Evolutionary conservation across 176 grass and related monocot species (phyloP).

Genomic region (Olyra latifolia): DNA sequence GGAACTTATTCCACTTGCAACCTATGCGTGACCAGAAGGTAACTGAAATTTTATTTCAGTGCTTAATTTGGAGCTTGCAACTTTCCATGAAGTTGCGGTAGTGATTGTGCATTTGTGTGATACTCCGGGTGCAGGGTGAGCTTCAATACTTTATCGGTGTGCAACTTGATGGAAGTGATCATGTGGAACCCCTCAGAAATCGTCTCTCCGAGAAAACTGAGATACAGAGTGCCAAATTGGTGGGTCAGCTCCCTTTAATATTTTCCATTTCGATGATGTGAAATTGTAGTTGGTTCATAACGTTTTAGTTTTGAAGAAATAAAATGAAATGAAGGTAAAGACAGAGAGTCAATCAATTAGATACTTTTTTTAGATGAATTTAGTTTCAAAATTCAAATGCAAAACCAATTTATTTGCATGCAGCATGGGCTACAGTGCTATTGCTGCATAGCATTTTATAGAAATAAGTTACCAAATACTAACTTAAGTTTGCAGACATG

Average conservation of each 20-base stretch:
- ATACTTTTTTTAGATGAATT: not conserved
- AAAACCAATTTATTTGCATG: not conserved
- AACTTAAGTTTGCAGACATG: not conserved
- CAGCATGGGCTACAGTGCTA: not conserved
- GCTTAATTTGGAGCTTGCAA: not conserved
- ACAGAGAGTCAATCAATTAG: not conserved
- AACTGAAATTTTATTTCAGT: not conserved
- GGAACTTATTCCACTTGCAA: slow-evolving; percentile 98
- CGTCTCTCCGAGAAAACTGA: slow-evolving; percentile 85
- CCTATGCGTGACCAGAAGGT: slow-evolving; percentile 99
- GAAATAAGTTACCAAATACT: slow-evolving; percentile 13
- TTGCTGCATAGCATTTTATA: not conserved
- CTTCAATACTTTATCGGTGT: slow-evolving; percentile 99
- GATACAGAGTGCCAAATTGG: slow-evolving; percentile 87
- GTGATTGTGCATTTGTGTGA: not conserved
- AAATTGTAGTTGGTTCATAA: not conserved
- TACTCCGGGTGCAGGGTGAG: slow-evolving; percentile 59
- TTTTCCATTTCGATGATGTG: slow-evolving; percentile 4
- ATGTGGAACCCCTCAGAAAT: slow-evolving; percentile 93
- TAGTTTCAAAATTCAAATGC: not conserved
- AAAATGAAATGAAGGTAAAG: not conserved
- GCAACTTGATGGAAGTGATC: slow-evolving; percentile 93
- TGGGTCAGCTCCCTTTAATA: slow-evolving; percentile 36
- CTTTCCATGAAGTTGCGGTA: not conserved
- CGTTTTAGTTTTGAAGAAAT: not conserved